Conservation (phyloP, 225 moss, liverwort and hornwort genomes). For the Sphagnum tenellum region DNA sequence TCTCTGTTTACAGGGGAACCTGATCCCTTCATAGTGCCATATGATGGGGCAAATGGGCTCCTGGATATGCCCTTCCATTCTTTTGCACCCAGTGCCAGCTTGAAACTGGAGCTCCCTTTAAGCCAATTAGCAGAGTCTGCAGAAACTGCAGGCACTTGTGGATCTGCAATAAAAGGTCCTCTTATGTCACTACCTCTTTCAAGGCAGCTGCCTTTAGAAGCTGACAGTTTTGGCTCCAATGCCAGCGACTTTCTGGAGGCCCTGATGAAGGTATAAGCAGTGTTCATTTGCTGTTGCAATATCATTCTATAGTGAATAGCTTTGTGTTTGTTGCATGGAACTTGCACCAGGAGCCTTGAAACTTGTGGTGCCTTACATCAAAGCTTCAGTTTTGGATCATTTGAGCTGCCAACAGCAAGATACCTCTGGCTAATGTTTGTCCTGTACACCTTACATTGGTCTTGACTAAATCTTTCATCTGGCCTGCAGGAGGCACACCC, state of each 20-base stretch:
- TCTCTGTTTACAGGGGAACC: conserved; percentile 72
- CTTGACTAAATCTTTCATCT: too few relatives aligned
- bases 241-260: conserved; percentile 73
- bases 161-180: conserved; percentile 73
- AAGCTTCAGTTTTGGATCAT: too few relatives aligned
- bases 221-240: conserved; percentile 73
- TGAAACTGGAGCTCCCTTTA: conserved; percentile 99
- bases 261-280: conserved; percentile 47
- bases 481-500: conserved; percentile 61
- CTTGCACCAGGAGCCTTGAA: too few relatives aligned
- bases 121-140: conserved; percentile 99
- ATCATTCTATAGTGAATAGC: too few relatives aligned
- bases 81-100: conserved; percentile 66
- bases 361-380: too few relatives aligned
- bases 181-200: conserved; percentile 49
- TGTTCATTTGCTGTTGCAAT: too few relatives aligned
- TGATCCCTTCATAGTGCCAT: conserved; percentile 54
- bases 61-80: conserved; percentile 62
- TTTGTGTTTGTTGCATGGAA: too few relatives aligned
- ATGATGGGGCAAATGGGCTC: conserved; percentile 53
- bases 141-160: conserved; percentile 75
- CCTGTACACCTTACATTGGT: too few relatives aligned
- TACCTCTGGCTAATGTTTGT: too few relatives aligned
- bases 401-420: too few relatives aligned
- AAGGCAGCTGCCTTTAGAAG: conserved; percentile 58